Evolutionary conservation across 2,329 filamentous ascomycete species (phyloP).

Genomic region (Cucurbitaria berberidis): DNA sequence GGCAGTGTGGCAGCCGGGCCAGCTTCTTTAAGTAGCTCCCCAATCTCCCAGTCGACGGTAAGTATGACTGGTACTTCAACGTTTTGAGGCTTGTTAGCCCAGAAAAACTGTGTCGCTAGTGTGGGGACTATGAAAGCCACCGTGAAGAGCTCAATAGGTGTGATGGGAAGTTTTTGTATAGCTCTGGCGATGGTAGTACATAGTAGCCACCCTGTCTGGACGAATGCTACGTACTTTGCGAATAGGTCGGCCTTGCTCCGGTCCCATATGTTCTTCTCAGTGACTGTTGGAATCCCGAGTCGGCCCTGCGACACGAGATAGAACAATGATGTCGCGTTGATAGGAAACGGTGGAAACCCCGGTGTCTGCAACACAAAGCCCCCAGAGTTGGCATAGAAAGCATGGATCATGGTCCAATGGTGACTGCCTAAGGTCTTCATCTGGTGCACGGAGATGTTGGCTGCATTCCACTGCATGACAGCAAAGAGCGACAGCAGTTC

Average conservation of each 20-base stretch:
- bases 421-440: neutral
- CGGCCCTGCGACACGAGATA: neutral
- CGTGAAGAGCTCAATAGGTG: conserved; percentile 14
- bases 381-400: conserved; percentile 11
- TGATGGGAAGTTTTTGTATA: conserved; percentile 4
- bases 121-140: conserved; percentile 13
- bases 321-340: neutral
- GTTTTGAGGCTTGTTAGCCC: conserved; percentile 19
- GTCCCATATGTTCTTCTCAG: conserved; percentile 1
- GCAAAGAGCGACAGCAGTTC: neutral
- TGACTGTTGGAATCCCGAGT: neutral
- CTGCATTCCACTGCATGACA: neutral
- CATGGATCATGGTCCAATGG: conserved; percentile 7
- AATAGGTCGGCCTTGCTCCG: conserved; percentile 16
- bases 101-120: conserved; percentile 4
- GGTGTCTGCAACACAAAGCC: conserved; percentile 5
- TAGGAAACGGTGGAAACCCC: neutral
- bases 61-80: conserved; percentile 2
- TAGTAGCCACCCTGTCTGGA: conserved; percentile 15
- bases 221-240: conserved; percentile 7
- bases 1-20: neutral
- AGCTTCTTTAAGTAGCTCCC: neutral
- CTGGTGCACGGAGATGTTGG: neutral
- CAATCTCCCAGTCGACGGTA: neutral
- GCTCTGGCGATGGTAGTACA: conserved; percentile 7